phyloP scores from a whole-genome alignment of 1,284 basidiomycete genomes.

The Singerocomus inundabilis region DNA sequence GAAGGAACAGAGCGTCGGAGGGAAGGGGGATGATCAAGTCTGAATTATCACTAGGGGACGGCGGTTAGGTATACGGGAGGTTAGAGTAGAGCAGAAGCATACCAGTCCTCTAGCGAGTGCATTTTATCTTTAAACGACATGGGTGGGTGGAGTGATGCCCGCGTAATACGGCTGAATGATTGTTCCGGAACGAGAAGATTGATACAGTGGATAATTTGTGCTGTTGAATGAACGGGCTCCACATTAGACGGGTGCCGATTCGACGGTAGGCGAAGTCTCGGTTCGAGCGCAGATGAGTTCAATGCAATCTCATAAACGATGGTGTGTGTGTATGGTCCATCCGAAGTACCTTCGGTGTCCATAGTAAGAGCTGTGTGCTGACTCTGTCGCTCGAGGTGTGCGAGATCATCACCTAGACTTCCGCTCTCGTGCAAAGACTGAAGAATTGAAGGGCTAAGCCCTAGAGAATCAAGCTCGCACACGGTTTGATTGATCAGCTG shows the following conservation, averaged over 20 bases:
- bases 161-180: slow-evolving; percentile 8
- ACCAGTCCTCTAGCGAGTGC: slow-evolving; percentile 5
- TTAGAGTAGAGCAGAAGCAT: not conserved
- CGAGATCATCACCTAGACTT: slow-evolving; percentile 20
- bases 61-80: slow-evolving; percentile 3
- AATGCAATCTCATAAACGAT: slow-evolving; percentile 57
- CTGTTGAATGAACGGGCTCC: not conserved
- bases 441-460: slow-evolving; percentile 62
- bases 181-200: slow-evolving; percentile 18
- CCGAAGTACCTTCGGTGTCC: not conserved
- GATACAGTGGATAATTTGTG: slow-evolving; percentile 10
- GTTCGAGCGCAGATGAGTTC: slow-evolving; percentile 49
- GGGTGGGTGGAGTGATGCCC: slow-evolving; percentile 2
- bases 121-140: not conserved
- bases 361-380: not conserved
- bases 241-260: slow-evolving; percentile 17
- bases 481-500: slow-evolving; percentile 90
- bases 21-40: slow-evolving; percentile 81
- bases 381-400: slow-evolving; percentile 26
- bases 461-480: slow-evolving; percentile 76
- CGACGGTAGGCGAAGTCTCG: slow-evolving; percentile 53
- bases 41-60: slow-evolving; percentile 20
- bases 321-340: slow-evolving; percentile 11
- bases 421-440: slow-evolving; percentile 41
- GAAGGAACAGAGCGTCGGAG: slow-evolving; percentile 83